These are phyloP conservation scores for Lipomyces japonicus DNA, from an alignment of 805 yeast genomes.

Conservation along the genomic window DNA sequence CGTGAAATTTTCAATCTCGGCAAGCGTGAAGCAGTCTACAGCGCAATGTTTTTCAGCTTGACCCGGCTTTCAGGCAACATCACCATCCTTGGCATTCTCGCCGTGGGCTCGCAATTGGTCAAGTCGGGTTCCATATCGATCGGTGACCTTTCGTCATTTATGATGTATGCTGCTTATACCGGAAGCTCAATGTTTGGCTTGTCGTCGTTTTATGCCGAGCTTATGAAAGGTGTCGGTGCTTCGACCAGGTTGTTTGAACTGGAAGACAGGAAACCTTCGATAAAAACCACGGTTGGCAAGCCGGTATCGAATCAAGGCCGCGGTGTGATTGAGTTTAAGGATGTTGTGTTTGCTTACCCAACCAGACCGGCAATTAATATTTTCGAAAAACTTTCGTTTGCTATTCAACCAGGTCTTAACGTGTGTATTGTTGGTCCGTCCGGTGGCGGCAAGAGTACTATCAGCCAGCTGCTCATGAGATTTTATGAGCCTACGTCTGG, in stretches of 20 bases:
- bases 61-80: slow-evolving; percentile 83
- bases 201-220: slow-evolving; percentile 85
- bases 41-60: slow-evolving; percentile 26
- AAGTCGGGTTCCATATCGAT: slow-evolving; percentile 68
- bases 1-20: slow-evolving; percentile 63
- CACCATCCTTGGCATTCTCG: slow-evolving; percentile 69
- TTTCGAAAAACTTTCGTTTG: slow-evolving; percentile 57
- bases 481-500: slow-evolving; percentile 79
- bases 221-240: slow-evolving; percentile 97
- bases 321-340: slow-evolving; percentile 51
- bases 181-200: slow-evolving; percentile 90
- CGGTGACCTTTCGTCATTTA: slow-evolving; percentile 87
- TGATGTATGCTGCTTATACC: slow-evolving; percentile 92
- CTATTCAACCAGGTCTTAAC: slow-evolving; percentile 74
- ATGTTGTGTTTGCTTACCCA: slow-evolving; percentile 75
- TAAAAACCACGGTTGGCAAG: slow-evolving; percentile 62
- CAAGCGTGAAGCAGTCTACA: slow-evolving; percentile 62
- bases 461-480: slow-evolving; percentile 63
- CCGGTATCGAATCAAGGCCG: slow-evolving; percentile 27
- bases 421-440: slow-evolving; percentile 96
- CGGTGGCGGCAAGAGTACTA: slow-evolving; percentile 92
- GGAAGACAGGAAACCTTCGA: slow-evolving; percentile 69
- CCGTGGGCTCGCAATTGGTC: slow-evolving; percentile 80
- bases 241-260: slow-evolving; percentile 87
- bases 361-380: slow-evolving; percentile 71